These are phyloP conservation scores for Aspergillus bertholletiae DNA, from an alignment of 495 filamentous ascomycete genomes.

Conservation along the genomic window DNA sequence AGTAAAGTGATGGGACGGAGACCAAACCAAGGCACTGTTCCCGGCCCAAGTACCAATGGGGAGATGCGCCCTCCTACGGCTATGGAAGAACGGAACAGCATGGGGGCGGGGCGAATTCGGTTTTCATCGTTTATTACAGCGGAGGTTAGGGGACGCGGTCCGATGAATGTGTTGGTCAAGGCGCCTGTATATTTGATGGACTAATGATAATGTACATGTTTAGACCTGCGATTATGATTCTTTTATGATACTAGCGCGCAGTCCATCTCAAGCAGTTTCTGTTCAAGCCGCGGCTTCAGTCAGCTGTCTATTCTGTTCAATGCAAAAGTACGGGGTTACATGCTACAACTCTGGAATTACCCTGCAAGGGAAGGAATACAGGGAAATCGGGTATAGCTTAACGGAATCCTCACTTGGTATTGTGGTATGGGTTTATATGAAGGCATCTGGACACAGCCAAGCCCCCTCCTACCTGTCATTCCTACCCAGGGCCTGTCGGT, in stretches of 20 bases:
- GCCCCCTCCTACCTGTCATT: too few species aligned
- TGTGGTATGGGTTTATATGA: too few species aligned
- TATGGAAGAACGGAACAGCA: conserved; percentile 4
- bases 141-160: conserved; percentile 63
- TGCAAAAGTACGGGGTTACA: background rate
- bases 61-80: conserved; percentile 9
- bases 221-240: background rate
- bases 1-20: conserved; percentile 46
- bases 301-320: background rate
- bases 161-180: conserved; percentile 76
- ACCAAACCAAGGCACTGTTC: conserved; percentile 10
- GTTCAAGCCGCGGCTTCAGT: background rate
- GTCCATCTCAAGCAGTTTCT: too few species aligned
- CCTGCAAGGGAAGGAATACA: too few species aligned
- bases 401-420: too few species aligned
- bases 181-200: conserved; percentile 79
- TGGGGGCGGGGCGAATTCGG: conserved; percentile 48
- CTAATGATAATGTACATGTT: conserved; percentile 13
- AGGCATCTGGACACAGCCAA: too few species aligned
- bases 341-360: too few species aligned
- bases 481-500: too few species aligned
- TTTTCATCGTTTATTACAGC: conserved; percentile 83
- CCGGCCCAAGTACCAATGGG: background rate
- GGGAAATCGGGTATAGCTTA: too few species aligned
- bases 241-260: too few species aligned